Conservation (phyloP, 495 filamentous ascomycete species). For the Tuber umbilicatum region DNA sequence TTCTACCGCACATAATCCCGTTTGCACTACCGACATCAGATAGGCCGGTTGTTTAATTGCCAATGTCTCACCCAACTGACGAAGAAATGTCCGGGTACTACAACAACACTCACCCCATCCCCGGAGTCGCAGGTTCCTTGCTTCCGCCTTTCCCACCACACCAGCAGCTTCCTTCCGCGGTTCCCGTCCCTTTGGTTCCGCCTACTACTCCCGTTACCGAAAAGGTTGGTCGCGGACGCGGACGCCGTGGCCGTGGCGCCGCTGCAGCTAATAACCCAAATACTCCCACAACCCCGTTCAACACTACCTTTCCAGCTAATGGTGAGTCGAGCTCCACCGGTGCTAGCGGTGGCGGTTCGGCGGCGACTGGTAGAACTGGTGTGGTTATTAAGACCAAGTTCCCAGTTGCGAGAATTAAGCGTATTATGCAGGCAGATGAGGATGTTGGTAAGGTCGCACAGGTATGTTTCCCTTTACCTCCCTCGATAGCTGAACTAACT, state of each 20-base stretch:
- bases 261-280: slow-evolving; percentile 32
- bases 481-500: slow-evolving; percentile 32
- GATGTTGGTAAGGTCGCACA: slow-evolving; percentile 98
- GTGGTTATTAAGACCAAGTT: slow-evolving; percentile 90
- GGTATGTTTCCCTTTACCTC: slow-evolving; percentile 51
- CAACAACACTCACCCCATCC: background rate
- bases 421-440: slow-evolving; percentile 99
- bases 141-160: slow-evolving; percentile 11
- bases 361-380: slow-evolving; percentile 42
- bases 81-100: background rate
- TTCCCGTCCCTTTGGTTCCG: slow-evolving; percentile 31
- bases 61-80: background rate
- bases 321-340: slow-evolving; percentile 24
- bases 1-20: background rate
- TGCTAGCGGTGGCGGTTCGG: slow-evolving; percentile 18
- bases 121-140: background rate
- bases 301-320: background rate
- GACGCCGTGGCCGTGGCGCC: slow-evolving; percentile 29
- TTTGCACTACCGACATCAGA: background rate
- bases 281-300: slow-evolving; percentile 20
- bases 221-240: slow-evolving; percentile 28
- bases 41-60: background rate
- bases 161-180: slow-evolving; percentile 20
- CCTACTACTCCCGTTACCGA: slow-evolving; percentile 25
- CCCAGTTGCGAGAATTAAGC: slow-evolving; percentile 94